These are phyloP conservation scores for Hirschioporus abietinus DNA, from an alignment of 768 basidiomycete species.

Conservation along the genomic window DNA sequence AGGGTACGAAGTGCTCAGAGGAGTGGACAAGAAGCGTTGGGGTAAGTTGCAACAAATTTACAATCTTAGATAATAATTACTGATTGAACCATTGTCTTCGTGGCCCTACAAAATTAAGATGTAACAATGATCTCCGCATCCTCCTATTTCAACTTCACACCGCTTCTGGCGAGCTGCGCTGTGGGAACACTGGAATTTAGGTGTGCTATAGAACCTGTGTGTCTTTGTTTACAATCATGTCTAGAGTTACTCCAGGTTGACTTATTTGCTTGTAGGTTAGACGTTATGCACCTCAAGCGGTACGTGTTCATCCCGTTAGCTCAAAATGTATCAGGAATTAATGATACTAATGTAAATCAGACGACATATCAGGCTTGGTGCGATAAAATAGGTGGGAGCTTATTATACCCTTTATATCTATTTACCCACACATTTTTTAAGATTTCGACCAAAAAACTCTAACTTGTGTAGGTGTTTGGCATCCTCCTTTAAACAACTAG, in stretches of 20 bases:
- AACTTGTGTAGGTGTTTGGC: slow-evolving; percentile 44
- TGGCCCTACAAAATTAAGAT: slow-evolving; percentile 33
- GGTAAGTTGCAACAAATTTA: slow-evolving; percentile 32
- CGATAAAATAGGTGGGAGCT: slow-evolving; percentile 53
- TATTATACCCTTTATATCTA: slow-evolving; percentile 6
- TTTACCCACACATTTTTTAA: slow-evolving; percentile 19
- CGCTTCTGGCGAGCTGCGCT: slow-evolving; percentile 62
- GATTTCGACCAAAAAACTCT: slow-evolving; percentile 58
- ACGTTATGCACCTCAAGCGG: slow-evolving; percentile 50
- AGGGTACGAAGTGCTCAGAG: slow-evolving; percentile 63
- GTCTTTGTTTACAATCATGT: slow-evolving; percentile 20
- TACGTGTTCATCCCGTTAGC: slow-evolving; percentile 23
- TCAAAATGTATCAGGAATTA: background rate
- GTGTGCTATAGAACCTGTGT: slow-evolving; percentile 73
- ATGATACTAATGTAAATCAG: slow-evolving; percentile 24
- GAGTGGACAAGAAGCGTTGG: slow-evolving; percentile 68
- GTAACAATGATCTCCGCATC: slow-evolving; percentile 63
- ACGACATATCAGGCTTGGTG: slow-evolving; percentile 72
- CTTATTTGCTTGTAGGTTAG: slow-evolving; percentile 35
- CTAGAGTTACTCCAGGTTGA: slow-evolving; percentile 9
- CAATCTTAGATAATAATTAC: background rate
- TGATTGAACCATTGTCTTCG: background rate
- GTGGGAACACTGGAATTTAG: slow-evolving; percentile 84
- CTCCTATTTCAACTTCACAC: slow-evolving; percentile 64
- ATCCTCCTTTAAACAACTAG: background rate